Evolutionary conservation across 331 rosid genomes (phyloP).

Genomic region (Saraca asoca): DNA sequence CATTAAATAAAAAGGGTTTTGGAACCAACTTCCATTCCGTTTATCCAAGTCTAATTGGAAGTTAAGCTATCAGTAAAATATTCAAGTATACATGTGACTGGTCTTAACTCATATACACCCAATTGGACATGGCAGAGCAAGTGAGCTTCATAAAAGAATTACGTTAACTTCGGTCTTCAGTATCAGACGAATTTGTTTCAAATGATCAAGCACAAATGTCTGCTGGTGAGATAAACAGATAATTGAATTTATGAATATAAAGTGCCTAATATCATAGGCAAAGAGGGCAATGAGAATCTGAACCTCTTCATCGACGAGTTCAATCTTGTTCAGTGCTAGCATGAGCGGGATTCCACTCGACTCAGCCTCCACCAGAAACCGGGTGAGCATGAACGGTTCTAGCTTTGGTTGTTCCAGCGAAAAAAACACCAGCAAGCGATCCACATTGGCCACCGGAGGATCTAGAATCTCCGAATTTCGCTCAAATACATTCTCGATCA

Average conservation of each 20-base stretch:
- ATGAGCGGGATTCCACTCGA: slow-evolving; percentile 81
- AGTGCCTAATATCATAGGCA: not conserved
- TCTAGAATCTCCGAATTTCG: slow-evolving; percentile 76
- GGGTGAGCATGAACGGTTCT: slow-evolving; percentile 71
- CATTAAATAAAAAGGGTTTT: not conserved
- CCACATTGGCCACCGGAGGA: slow-evolving; percentile 91
- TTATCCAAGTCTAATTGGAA: not conserved
- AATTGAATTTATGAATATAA: not conserved
- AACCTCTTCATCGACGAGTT: slow-evolving; percentile 86
- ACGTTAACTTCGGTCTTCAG: not conserved
- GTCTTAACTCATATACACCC: not conserved
- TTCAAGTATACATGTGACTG: not conserved
- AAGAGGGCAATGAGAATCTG: not conserved
- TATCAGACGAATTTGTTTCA: not conserved
- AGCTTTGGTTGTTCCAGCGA: slow-evolving; percentile 78
- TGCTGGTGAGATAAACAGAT: not conserved
- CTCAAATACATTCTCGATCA: slow-evolving; percentile 84
- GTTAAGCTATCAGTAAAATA: not conserved
- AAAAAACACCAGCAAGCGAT: slow-evolving; percentile 76
- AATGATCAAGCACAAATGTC: not conserved
- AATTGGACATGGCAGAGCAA: not conserved
- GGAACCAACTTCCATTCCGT: not conserved
- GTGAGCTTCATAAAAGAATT: not conserved
- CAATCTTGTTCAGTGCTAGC: slow-evolving; percentile 75
- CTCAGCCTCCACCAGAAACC: slow-evolving; percentile 86